Percentiles rank a stretch among this genome's conserved stretches.
Conservation (phyloP, 78 protist species). For the Dictyostelium firmibasis region DNA sequence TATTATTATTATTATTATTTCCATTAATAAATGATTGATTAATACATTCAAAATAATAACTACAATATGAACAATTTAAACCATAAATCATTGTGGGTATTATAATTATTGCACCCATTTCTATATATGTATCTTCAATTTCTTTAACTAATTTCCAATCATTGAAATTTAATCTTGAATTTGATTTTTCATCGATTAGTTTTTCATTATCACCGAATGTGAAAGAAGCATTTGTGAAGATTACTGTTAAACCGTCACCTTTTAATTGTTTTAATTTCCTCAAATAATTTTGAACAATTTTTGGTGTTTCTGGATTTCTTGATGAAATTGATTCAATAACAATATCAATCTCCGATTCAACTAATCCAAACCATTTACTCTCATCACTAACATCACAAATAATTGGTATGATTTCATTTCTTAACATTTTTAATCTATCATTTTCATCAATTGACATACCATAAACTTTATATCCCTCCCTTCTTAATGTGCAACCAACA, state of each 20-base stretch:
- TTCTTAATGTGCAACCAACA: neutral
- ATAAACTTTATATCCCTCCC: neutral
- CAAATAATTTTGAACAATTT: neutral
- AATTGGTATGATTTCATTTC: conserved; percentile 13
- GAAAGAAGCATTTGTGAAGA: neutral
- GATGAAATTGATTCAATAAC: neutral
- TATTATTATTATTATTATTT: neutral
- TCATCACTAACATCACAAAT: neutral
- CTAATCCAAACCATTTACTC: neutral
- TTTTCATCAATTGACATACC: neutral
- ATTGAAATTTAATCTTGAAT: neutral
- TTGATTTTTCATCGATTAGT: neutral
- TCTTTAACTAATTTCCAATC: neutral
- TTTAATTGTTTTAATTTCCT: neutral
- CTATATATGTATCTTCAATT: neutral
- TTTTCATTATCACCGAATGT: neutral
- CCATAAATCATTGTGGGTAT: conserved; percentile 13
- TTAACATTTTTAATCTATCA: neutral
- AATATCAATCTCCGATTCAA: neutral
- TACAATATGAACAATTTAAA: neutral
- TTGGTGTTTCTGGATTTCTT: neutral
- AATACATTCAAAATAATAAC: neutral
- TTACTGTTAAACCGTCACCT: neutral
- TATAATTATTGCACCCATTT: neutral
- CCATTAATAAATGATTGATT: neutral